Evolutionary conservation across 192 early-diverging fungal species (phyloP).

Genomic region (Rhizophagus prolifer): DNA sequence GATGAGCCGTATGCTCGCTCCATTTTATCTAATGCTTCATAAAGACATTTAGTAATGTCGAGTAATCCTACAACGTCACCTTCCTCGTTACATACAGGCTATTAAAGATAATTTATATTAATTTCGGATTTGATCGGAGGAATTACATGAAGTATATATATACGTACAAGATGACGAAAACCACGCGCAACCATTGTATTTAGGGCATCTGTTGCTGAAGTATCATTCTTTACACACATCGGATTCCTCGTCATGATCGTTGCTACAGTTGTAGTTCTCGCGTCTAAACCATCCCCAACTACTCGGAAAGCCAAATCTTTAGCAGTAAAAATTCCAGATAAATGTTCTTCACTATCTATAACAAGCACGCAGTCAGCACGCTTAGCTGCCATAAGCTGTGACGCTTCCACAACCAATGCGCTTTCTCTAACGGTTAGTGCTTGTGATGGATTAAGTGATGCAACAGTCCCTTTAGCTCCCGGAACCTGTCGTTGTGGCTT

Average conservation of each 20-base stretch:
- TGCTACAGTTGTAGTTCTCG: constrained; percentile 68
- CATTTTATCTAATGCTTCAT: constrained; percentile 84
- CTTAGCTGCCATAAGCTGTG: constrained; percentile 98
- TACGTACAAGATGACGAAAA: constrained; percentile 74
- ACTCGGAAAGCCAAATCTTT: constrained; percentile 97
- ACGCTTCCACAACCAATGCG: constrained; percentile 74
- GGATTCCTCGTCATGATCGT: constrained; percentile 92
- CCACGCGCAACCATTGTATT: constrained; percentile 81
- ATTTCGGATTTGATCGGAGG: neutral
- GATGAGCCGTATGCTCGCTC: constrained; percentile 81
- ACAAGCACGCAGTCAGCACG: constrained; percentile 92
- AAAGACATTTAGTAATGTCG: constrained; percentile 84
- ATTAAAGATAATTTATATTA: neutral
- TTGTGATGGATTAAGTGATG: constrained; percentile 78
- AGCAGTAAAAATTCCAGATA: constrained; percentile 95
- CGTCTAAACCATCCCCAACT: constrained; percentile 66
- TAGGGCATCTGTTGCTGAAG: constrained; percentile 76
- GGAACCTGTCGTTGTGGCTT: constrained; percentile 38
- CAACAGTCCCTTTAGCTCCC: constrained; percentile 79
- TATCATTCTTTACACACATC: constrained; percentile 82
- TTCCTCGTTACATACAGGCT: constrained; percentile 83
- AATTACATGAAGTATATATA: neutral
- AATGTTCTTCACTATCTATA: constrained; percentile 88
- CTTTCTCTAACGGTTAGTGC: constrained; percentile 84
- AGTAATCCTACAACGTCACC: constrained; percentile 82